These are phyloP conservation scores for Dichotomocladium elegans DNA, from an alignment of 371 early-diverging fungal species.

Conservation along the genomic window DNA sequence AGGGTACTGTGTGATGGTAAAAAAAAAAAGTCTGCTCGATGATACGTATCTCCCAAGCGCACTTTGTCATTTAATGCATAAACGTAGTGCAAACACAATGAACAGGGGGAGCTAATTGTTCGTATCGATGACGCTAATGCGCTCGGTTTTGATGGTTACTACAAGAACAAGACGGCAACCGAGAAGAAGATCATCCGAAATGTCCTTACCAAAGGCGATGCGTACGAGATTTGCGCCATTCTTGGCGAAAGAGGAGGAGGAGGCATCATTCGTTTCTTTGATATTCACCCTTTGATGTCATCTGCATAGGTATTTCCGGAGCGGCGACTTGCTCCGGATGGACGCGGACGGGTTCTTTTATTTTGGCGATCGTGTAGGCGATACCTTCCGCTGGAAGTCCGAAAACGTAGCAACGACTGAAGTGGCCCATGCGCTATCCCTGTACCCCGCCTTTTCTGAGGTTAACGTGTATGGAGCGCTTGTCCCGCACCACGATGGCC, in stretches of 20 bases:
- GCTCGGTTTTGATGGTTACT: slow-evolving; percentile 5
- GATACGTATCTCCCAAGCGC: too few species aligned
- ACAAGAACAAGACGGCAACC: slow-evolving; percentile 6
- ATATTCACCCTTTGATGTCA: neutral
- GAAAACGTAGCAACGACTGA: slow-evolving; percentile 74
- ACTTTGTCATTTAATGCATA: too few species aligned
- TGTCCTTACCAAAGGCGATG: slow-evolving; percentile 2
- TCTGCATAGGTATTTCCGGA: slow-evolving; percentile 49
- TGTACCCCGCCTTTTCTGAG: slow-evolving; percentile 57
- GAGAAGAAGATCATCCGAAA: slow-evolving; percentile 7
- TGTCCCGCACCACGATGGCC: slow-evolving; percentile 57
- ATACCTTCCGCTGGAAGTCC: slow-evolving; percentile 72
- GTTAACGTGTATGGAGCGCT: slow-evolving; percentile 61
- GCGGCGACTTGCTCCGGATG: slow-evolving; percentile 62
- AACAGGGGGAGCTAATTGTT: slow-evolving; percentile 7
- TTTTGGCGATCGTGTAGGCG: slow-evolving; percentile 74
- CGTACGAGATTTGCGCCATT: slow-evolving; percentile 21
- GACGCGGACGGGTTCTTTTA: slow-evolving; percentile 58
- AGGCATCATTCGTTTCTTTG: slow-evolving; percentile 9
- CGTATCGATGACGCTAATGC: neutral
- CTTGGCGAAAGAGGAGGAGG: too few species aligned
- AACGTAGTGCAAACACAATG: slow-evolving; percentile 8
- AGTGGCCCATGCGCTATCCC: slow-evolving; percentile 53
- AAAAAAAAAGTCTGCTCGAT: neutral
- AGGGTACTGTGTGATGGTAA: slow-evolving; percentile 46